These are phyloP conservation scores for Plasmodium cynomolgi DNA, from an alignment of 169 alveolate genomes.

Conservation along the genomic window DNA sequence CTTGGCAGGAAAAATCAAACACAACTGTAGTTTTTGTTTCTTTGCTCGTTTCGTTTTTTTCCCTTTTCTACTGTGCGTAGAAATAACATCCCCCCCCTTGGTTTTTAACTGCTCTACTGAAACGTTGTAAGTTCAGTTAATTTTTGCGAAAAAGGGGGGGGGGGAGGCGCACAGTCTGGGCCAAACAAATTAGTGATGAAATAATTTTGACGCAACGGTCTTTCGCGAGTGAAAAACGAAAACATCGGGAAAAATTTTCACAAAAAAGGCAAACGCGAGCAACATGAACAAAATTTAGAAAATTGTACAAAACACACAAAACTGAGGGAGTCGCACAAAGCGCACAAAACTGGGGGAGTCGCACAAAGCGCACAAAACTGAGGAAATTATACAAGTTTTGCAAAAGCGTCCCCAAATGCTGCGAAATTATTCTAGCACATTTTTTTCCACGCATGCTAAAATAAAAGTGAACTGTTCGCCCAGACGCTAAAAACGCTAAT, in stretches of 20 bases:
- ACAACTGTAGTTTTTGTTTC: neutral
- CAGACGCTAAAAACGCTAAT: neutral
- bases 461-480: neutral
- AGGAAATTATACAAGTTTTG: neutral
- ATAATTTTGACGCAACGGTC: slow-evolving; percentile 10
- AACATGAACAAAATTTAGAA: neutral
- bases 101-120: neutral
- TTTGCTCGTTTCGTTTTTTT: neutral
- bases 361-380: neutral
- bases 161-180: neutral
- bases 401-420: neutral
- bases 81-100: neutral
- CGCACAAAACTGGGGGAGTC: neutral
- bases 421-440: slow-evolving; percentile 3
- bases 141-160: neutral
- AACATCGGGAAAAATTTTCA: neutral
- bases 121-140: neutral
- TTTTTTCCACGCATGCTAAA: neutral
- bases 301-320: neutral
- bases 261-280: neutral
- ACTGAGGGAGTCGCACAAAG: neutral
- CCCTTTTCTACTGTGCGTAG: slow-evolving; percentile 3
- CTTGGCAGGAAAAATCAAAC: neutral
- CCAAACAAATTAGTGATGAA: neutral
- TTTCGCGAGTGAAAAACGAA: neutral